A percentile compares a stretch with the other conserved stretches of the same genome.
Evolutionary conservation across 108 stramenopile species (phyloP).

Genomic region (Discostella pseudostelligera): DNA sequence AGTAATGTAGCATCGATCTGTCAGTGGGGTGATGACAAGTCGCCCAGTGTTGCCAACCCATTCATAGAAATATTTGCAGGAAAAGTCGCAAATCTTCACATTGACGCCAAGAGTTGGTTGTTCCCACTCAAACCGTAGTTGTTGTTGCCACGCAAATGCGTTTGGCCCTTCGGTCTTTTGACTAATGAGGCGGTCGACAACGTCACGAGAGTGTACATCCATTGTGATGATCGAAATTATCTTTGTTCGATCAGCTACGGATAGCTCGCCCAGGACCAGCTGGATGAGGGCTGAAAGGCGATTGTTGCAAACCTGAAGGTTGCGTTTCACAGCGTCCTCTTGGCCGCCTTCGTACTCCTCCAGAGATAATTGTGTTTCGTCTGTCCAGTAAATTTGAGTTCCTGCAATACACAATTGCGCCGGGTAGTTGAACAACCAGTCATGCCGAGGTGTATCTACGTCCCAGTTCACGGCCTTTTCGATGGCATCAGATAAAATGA

Average conservation of each 20-base stretch:
- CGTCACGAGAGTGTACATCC: conserved; percentile 91
- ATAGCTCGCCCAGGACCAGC: conserved; percentile 80
- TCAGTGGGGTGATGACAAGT: conserved; percentile 89
- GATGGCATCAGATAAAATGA: conserved; percentile 70
- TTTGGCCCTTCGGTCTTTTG: conserved; percentile 84
- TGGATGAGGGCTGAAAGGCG: conserved; percentile 74
- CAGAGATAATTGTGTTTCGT: conserved; percentile 84
- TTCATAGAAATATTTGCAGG: conserved; percentile 92
- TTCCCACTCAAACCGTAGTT: conserved; percentile 90
- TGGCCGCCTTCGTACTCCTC: conserved; percentile 89
- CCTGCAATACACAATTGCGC: conserved; percentile 88
- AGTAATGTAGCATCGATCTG: conserved; percentile 93
- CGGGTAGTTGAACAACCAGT: conserved; percentile 89
- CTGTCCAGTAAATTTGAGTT: conserved; percentile 92
- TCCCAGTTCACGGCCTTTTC: conserved; percentile 91
- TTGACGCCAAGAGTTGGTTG: conserved; percentile 74
- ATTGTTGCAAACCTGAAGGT: conserved; percentile 70
- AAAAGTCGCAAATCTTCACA: conserved; percentile 86
- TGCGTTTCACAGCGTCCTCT: conserved; percentile 89
- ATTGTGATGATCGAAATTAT: conserved; percentile 91
- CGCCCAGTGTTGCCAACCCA: conserved; percentile 91
- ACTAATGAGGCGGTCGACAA: conserved; percentile 79
- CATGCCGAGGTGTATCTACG: conserved; percentile 80
- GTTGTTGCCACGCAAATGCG: conserved; percentile 89
- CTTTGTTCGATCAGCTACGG: conserved; percentile 75